Evolutionary conservation across 257 asterid species (phyloP), one percentile per base, ranked within the genome.

Genomic region (Gardenia jasminoides): DNA sequence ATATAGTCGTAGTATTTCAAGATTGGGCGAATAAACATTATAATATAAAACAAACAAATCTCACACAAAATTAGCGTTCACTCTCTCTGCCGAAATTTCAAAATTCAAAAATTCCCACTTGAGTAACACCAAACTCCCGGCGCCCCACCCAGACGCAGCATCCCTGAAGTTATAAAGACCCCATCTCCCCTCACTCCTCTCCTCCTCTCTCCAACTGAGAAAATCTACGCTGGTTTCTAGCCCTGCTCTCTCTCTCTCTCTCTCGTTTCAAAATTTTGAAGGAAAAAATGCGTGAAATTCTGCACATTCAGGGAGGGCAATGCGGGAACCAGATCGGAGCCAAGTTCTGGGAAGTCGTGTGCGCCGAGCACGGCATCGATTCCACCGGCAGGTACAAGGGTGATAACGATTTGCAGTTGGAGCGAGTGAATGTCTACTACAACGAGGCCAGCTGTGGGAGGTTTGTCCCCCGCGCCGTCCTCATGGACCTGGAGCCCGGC

Each of bases 301-400:
- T 91, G 75, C 97, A 92, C 88, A 92, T 92, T n/a, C 97, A 92
- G 71, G 97, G 92, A 26, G 97, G 97, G 52, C 97, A 92, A 70
- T 92, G 97, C 84, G 97, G 94, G 72, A 92, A 92, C 90, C 97
- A 92, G 81, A 92, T 92, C 80, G 97, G 94, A 30, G 91, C 97
- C 0, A 90, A 92, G 83, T 92, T 90, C 79, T 90, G 93, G 90
- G 93, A 90, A 65, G 93, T 90, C 4, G 90, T 90, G 0, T 88
- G 93, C 71, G 92, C 91, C 66, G 92, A 90, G 85, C 93, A 90
- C 88, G 93, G 93, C 44, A 90, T 88, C 46, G 94, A 90, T 74
- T 85, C 93, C 83, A 88, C 93, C 70, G 97, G 97, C 26, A 82
- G 94, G 85, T 91, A 90, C 91, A 80, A 74, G 22, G 94, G 97